Evolutionary conservation across 2,329 filamentous ascomycete genomes (phyloP).

Genomic region (Colletotrichum sublineola): DNA sequence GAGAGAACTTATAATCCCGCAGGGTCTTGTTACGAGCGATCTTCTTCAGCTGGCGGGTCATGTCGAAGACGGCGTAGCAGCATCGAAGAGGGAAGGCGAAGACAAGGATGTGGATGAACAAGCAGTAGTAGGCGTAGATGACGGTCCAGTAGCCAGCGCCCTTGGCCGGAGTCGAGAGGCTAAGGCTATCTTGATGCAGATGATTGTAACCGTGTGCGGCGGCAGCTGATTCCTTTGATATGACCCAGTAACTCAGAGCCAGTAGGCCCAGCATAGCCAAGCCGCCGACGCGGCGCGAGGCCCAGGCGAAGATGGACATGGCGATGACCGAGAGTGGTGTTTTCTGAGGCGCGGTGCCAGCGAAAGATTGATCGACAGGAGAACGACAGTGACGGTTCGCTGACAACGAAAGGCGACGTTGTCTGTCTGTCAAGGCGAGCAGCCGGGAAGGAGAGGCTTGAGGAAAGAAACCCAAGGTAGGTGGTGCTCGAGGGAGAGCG

Average conservation of each 20-base stretch:
- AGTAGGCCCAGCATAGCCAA: conserved; percentile 66
- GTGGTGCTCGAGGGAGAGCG: conserved; percentile 33
- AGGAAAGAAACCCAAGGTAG: conserved; percentile 24
- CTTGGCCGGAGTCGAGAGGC: conserved; percentile 48
- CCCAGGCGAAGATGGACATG: conserved; percentile 70
- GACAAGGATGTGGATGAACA: conserved; percentile 75
- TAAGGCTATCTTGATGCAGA: conserved; percentile 56
- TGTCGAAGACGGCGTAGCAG: conserved; percentile 71
- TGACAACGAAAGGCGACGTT: conserved; percentile 35
- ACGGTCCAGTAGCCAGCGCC: conserved; percentile 65
- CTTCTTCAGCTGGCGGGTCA: conserved; percentile 65
- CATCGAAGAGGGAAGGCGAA: conserved; percentile 73
- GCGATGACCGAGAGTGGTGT: conserved; percentile 39
- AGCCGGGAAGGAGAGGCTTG: conserved; percentile 22
- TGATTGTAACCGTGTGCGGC: conserved; percentile 60
- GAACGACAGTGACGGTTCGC: conserved; percentile 19
- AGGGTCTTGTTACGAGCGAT: conserved; percentile 60
- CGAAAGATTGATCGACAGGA: conserved; percentile 17
- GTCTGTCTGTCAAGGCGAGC: conserved; percentile 28
- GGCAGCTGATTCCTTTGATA: conserved; percentile 62
- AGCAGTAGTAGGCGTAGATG: conserved; percentile 73
- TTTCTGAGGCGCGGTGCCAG: conserved; percentile 28
- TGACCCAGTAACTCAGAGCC: conserved; percentile 67
- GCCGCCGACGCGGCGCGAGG: conserved; percentile 66
- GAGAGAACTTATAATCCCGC: conserved; percentile 61